Evolutionary conservation across 768 basidiomycete species (phyloP), one percentile per base, ranked within the genome.

Genomic region (Lactarius quietus): DNA sequence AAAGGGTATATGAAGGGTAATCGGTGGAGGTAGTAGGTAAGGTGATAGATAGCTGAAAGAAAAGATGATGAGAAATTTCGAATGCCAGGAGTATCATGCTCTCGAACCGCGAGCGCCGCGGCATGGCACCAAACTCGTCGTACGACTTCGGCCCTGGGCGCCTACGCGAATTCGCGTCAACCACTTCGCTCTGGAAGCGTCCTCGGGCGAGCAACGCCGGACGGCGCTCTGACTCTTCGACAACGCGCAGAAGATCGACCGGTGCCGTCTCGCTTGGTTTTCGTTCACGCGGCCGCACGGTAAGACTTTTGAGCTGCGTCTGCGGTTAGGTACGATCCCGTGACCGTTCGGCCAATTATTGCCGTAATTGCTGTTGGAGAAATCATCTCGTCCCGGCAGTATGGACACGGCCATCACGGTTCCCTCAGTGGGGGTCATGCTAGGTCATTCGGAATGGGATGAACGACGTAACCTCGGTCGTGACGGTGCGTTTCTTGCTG

Each of bases 401-500:
- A 82, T 38, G 18, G 64, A 68, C 39, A 59, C 48, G 28, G 61
- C 82, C 60, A 87, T 78, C 41, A 76, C 74, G 68, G 79, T 86
- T 17, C 83, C 90, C 71, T 91, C 89, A 20, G 86, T 80, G 38
- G 81, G 80, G 28, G 82, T 82, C 60, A 90, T 78, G 14, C 88
- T 89, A 6, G 87, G 86, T 15, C 79, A 76, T 70, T 90, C 91
- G 51, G 78, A n/a, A 77, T 1, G 74, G 72, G 17, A 72, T 74
- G 43, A 82, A 74, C 51, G 88, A 90, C 23, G 91, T 93, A 64
- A 87, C 80, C 68, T 92, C 90, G 35, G 92, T 93, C 36, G 86
- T 91, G 65, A 88, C 79, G n/a, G 92, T 92, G n/a, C n/a, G 71
- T 67, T 92, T 85, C 14, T 91, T 93, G 48, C 86, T 89, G 74